Percentiles rank a stretch among this genome's conserved stretches.
These are phyloP conservation scores for Cercospora sp. DNA, from an alignment of 2,329 filamentous ascomycete genomes.

Conservation along the genomic window DNA sequence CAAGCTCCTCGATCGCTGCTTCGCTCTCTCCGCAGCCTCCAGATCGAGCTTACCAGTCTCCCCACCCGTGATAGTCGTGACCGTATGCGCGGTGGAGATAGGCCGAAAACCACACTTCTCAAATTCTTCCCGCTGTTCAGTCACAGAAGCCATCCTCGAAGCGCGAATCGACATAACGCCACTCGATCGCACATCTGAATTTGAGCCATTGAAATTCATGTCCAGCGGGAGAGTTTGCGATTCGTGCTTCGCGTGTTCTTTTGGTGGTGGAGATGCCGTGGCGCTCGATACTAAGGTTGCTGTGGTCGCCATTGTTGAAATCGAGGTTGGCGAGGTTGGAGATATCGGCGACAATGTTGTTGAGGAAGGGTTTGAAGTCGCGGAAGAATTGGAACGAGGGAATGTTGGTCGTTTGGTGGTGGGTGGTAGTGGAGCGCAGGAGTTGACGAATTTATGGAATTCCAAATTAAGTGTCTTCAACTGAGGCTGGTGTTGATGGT, in stretches of 20 bases:
- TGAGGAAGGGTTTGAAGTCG: background rate
- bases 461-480: background rate
- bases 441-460: background rate
- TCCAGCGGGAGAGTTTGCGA: constrained; percentile 14
- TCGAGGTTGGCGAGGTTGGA: background rate
- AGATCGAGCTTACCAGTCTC: background rate
- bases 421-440: background rate
- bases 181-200: constrained; percentile 1
- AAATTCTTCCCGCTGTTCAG: background rate
- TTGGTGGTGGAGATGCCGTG: background rate
- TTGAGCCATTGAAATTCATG: background rate
- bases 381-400: background rate
- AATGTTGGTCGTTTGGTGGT: background rate
- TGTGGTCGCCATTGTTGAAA: background rate
- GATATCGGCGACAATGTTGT: background rate
- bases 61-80: constrained; percentile 1
- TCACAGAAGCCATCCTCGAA: background rate
- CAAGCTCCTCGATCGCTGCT: background rate
- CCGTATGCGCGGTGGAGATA: background rate
- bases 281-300: background rate
- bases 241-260: constrained; percentile 8
- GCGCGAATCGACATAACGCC: background rate
- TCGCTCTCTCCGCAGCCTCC: background rate
- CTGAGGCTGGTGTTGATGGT: background rate
- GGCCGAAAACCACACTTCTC: constrained; percentile 1